Evolutionary conservation across 2,329 filamentous ascomycete genomes (phyloP), one percentile per base, ranked within the genome.

Genomic region (Paraconiothyrium sp.): DNA sequence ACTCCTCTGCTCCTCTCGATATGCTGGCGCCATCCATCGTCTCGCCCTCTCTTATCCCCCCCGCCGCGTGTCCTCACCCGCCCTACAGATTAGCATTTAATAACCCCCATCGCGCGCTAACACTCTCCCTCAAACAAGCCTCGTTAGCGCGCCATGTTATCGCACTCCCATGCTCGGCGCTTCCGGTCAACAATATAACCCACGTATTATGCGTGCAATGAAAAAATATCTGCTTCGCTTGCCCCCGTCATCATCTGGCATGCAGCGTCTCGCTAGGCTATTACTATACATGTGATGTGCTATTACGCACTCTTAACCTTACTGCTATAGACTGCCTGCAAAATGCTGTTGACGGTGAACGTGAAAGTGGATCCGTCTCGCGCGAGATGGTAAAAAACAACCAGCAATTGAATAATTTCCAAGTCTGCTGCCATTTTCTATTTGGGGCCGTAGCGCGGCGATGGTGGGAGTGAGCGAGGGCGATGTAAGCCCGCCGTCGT

Each of bases 41-140:
- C 48, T 2, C 48, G 14, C 6, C 6, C 27, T 30, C 4, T 6
- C 27, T 30, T 30, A 30, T 30, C 27, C 4, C 27, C 27, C 4
- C 27, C 4, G 27, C 27, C 27, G 27, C 27, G 27, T 30, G 27
- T 30, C 49, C n/a, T 32, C 32, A n/a, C 47, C 11, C 37, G 11
- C 37, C 37, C 39, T n/a, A n/a, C 50, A 64, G 49, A 54, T 54
- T 62, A 60, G 57, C 59, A 64, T 57, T 58, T 55, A 55, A 60
- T 60, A 58, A 62, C 60, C 56, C 16, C 50, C 24, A 30, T 41
- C 13, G 11, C 30, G 50, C 50, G 50, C 50, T 41, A 58, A 35
- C 46, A 50, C 51, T 44, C 56, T 50, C 14, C 48, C 4, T 30
- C 50, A 44, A 37, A 24, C 54, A 52, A 34, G 34, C 41, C 39